These are phyloP conservation scores for Tylopilus plumbeoviolaceoides DNA, from an alignment of 768 basidiomycete species.

Conservation along the genomic window DNA sequence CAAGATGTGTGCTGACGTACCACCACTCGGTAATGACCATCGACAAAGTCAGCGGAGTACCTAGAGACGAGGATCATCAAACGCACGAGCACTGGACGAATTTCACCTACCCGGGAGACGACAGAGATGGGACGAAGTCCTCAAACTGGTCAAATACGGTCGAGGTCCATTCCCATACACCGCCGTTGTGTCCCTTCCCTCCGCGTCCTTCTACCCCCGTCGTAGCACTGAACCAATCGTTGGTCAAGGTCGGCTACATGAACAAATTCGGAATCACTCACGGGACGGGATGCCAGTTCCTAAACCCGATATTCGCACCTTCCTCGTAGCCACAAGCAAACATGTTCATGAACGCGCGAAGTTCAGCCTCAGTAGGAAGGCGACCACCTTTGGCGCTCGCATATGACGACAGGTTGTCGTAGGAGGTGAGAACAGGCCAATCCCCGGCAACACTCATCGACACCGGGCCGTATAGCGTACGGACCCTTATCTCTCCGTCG, in stretches of 20 bases:
- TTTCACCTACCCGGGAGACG: conserved; percentile 78
- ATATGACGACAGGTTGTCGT: conserved; percentile 72
- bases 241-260: not conserved
- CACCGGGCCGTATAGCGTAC: conserved; percentile 85
- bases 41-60: conserved; percentile 89
- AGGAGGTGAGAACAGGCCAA: conserved; percentile 86
- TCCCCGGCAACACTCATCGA: conserved; percentile 67
- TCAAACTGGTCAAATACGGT: conserved; percentile 67
- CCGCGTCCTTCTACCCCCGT: conserved; percentile 48
- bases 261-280: conserved; percentile 38
- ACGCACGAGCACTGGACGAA: not conserved
- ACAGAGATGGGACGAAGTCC: conserved; percentile 66
- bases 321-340: conserved; percentile 72
- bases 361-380: conserved; percentile 89
- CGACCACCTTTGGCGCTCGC: conserved; percentile 89
- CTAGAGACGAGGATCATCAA: conserved; percentile 31
- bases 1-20: conserved; percentile 44
- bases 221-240: conserved; percentile 49
- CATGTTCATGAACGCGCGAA: conserved; percentile 72
- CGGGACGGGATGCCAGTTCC: conserved; percentile 93
- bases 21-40: conserved; percentile 80
- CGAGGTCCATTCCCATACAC: conserved; percentile 99
- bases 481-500: conserved; percentile 45
- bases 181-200: conserved; percentile 81
- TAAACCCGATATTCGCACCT: conserved; percentile 82